Evolutionary conservation across 768 basidiomycete species (phyloP), one percentile per base, ranked within the genome.

Genomic region (Xerocomellus dryophilus): DNA sequence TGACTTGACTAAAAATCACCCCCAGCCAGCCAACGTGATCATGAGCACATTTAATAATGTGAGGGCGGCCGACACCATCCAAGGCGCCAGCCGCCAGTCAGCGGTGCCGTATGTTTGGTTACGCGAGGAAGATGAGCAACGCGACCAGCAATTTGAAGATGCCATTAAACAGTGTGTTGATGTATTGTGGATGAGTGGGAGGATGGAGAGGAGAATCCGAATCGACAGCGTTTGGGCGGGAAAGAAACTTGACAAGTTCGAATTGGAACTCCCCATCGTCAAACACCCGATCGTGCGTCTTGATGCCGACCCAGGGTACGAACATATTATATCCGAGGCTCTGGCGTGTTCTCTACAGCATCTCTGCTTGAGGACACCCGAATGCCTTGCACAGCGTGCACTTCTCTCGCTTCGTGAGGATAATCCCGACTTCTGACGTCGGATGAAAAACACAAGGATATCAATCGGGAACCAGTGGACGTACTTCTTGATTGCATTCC

Each of bases 221-320:
- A 14, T 12, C 5, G 32, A 14, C 32, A 12, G 11, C 11, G 32
- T 14, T 14, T 12, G 14, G 32, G 32, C 5, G 12, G 14, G 32
- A 34, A 10, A 34, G 12, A 5, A 34, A 34, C 5, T 34, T 14
- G 12, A 14, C 32, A 14, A 34, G 32, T 34, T 44, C 43, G 1
- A 15, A 31, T 36, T 29, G 43, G 25, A 51, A 29, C 11, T 18
- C 15, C 8, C 5, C 20, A 6, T 34, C 38, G 10, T 47, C 51
- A 40, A 52, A 52, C 7, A 52, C 49, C n/a, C n/a, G n/a, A 6
- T 43, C 31, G 34, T 62, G 62, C 23, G 77, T 29, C 18, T 65
- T 48, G 42, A 76, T 60, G 76, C 71, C 17, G 73, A 72, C 0
- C 70, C 72, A 8, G 79, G 77, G 56, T 71, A 80, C 0, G 68